Percentiles rank a stretch among this genome's conserved stretches.
Evolutionary conservation across 1,139 yeast species (phyloP).

Genomic region (Taphrina confusa): DNA sequence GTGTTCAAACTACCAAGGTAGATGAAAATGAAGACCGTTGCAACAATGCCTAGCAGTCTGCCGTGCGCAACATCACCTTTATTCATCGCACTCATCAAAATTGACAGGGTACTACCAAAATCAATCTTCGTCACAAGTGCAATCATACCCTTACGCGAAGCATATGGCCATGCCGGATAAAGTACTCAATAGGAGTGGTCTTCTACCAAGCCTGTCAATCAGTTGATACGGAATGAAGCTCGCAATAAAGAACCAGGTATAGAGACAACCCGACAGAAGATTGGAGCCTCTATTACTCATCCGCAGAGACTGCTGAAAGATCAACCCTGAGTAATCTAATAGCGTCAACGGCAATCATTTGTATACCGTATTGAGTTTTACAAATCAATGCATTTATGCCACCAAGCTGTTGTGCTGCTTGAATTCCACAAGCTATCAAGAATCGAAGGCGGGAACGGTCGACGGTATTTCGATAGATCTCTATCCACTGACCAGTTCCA

Average conservation of each 20-base stretch:
- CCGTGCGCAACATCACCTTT: not conserved
- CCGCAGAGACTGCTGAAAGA: conserved; percentile 76
- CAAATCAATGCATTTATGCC: conserved; percentile 88
- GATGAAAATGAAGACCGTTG: conserved; percentile 37
- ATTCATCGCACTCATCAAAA: not conserved
- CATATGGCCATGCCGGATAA: conserved; percentile 72
- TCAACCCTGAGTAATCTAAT: conserved; percentile 18
- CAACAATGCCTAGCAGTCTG: conserved; percentile 36
- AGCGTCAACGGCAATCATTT: too few species aligned
- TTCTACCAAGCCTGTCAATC: conserved; percentile 88
- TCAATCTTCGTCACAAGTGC: conserved; percentile 17
- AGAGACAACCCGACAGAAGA: conserved; percentile 88
- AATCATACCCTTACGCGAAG: conserved; percentile 27
- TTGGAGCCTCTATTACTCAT: conserved; percentile 73
- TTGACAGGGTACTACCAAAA: conserved; percentile 4
- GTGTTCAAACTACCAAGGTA: conserved; percentile 17
- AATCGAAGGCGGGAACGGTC: conserved; percentile 69
- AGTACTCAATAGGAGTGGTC: conserved; percentile 75
- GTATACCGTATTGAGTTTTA: too few species aligned
- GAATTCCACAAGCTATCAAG: conserved; percentile 84
- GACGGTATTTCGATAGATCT: conserved; percentile 58
- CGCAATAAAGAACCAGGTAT: conserved; percentile 68
- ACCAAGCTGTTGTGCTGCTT: conserved; percentile 86
- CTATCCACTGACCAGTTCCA: conserved; percentile 64
- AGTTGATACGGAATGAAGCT: conserved; percentile 90